These are phyloP conservation scores for Bassia scoparia DNA, from an alignment of 148 eudicot genomes.

Conservation along the genomic window DNA sequence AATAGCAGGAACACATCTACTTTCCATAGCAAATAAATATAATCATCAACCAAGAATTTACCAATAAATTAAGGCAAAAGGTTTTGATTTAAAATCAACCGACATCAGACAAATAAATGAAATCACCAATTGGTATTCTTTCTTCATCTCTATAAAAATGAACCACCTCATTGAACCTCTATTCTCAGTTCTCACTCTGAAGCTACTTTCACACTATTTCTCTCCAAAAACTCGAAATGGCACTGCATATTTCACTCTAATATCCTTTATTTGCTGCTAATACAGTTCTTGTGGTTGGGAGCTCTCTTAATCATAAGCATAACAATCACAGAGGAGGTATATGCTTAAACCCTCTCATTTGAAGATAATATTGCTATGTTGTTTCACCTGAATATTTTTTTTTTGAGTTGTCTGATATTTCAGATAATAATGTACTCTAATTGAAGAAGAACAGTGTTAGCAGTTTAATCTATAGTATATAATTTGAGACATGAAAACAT, in stretches of 20 bases:
- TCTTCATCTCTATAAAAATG: not conserved
- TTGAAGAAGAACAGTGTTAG: too few species aligned
- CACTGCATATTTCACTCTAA: conserved; percentile 19
- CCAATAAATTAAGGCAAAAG: too few species aligned
- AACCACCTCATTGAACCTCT: conserved; percentile 11
- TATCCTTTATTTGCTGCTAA: conserved; percentile 30
- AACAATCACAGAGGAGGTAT: conserved; percentile 34
- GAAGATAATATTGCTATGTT: not conserved
- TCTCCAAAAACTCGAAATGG: conserved; percentile 22
- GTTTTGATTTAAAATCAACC: not conserved
- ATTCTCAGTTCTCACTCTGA: conserved; percentile 1
- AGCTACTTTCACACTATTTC: not conserved
- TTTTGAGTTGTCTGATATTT: too few species aligned
- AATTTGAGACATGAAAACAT: too few species aligned
- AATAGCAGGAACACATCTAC: too few species aligned
- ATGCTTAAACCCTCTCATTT: not conserved
- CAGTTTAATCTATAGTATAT: too few species aligned
- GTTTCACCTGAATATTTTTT: not conserved
- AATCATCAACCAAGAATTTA: too few species aligned
- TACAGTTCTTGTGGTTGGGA: conserved; percentile 28
- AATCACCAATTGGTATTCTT: not conserved
- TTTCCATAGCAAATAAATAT: not conserved
- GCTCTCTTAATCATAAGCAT: conserved; percentile 23
- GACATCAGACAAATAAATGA: not conserved
- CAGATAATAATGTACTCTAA: too few species aligned